Base-by-base conservation (phyloP, 345 rosid species). In the Melaleuca quinquenervia region DNA sequence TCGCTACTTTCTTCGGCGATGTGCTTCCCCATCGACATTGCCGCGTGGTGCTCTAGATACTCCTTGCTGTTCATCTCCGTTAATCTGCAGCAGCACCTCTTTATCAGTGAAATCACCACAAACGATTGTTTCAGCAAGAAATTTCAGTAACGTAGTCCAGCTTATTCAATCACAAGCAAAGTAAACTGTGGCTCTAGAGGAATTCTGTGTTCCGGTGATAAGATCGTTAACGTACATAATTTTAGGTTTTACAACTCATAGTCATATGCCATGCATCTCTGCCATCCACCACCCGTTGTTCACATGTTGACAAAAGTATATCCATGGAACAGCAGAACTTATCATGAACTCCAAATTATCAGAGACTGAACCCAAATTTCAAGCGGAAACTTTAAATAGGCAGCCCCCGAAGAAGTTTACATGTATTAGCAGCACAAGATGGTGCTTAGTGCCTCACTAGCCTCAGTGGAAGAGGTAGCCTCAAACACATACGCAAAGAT, bases 61-160 rank as follows among this genome's bases (percentile, higher is more conserved):
- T 96, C 98, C 90, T 91, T 95, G 93, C 99, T 97, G 90, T 97
- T 97, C 99, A 97, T 94, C 90, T 97, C 98, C 55, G 98, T 96
- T 89, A 96, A 90, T 88, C 99, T 97, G 94, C 89, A 85, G 50
- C 41, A 8, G 29, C 9, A 50, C 13, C 20, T 44, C 85, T 53
- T 32, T 1, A 12, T 84, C 54, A 50, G 84, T 14, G 52, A 82
- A n/a, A 29, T 82, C 41, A 82, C 55, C 78, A 70, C 48, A 16
- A 70, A 70, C 12, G 18, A 18, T 70, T 20, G 26, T 21, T 36
- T 36, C 4, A 4, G 41, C 41, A 41, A 6, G 48, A 24, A 70
- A 70, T 36, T 70, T 64, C 76, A 70, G 80, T 20, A 70, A 70
- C 48, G 21, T 8, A 70, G 48, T 70, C 48, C 48, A 10, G 80